Conservation (phyloP, 768 basidiomycete species). For the Chalciporus piperatus region DNA sequence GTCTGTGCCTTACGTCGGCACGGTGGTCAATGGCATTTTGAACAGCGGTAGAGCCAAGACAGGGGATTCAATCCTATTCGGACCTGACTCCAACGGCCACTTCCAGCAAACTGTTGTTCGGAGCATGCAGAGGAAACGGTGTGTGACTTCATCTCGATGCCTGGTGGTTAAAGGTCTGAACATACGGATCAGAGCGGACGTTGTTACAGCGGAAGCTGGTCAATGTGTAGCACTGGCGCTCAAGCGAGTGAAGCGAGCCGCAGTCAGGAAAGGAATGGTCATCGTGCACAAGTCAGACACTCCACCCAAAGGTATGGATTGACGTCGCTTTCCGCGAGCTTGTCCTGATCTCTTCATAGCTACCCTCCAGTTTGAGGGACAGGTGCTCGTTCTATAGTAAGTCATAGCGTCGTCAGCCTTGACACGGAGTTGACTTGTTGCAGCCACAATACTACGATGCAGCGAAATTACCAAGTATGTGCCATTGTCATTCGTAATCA, state of each 20-base stretch:
- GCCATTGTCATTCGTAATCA: background rate
- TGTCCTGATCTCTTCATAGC: constrained; percentile 40
- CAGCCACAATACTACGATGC: constrained; percentile 90
- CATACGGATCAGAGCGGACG: constrained; percentile 58
- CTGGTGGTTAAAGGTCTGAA: constrained; percentile 1
- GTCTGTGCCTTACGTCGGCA: constrained; percentile 85
- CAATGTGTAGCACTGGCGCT: constrained; percentile 93
- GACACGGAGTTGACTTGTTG: constrained; percentile 2
- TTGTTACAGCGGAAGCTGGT: constrained; percentile 86
- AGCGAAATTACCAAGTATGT: constrained; percentile 86
- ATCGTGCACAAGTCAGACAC: constrained; percentile 76
- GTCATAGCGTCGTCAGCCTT: constrained; percentile 22
- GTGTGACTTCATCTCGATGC: constrained; percentile 13
- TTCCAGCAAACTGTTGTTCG: constrained; percentile 79
- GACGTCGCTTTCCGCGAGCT: background rate
- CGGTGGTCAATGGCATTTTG: constrained; percentile 81
- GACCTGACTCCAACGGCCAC: constrained; percentile 91
- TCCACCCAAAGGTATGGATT: constrained; percentile 64
- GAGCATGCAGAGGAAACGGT: constrained; percentile 94
- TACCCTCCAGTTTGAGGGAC: constrained; percentile 84
- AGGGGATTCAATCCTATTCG: constrained; percentile 80
- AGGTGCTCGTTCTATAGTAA: constrained; percentile 90
- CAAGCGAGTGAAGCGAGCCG: constrained; percentile 78
- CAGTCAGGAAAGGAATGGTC: constrained; percentile 94
- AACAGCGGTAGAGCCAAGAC: constrained; percentile 72